A percentile compares a stretch with the other conserved stretches of the same genome.
Evolutionary conservation across 345 rosid genomes (phyloP).

Genomic region (Toxicodendron radicans): DNA sequence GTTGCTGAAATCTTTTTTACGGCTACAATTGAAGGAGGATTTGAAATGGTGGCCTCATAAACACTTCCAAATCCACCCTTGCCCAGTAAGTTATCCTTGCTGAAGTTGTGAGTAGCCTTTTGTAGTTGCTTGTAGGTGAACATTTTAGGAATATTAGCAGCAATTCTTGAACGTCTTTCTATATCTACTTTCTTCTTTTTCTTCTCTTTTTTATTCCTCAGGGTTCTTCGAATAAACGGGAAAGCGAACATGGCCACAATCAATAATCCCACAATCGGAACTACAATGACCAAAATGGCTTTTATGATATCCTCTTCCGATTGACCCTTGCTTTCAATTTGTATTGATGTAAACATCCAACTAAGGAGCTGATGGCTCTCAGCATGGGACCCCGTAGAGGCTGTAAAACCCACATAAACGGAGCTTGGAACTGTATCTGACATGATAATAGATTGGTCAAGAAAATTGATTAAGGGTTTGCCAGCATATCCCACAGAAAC

Average conservation of each 20-base stretch:
- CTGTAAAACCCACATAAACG: conserved; percentile 41
- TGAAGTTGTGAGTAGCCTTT: conserved; percentile 39
- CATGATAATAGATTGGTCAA: conserved; percentile 37
- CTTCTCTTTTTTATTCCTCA: conserved; percentile 14
- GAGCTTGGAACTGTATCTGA: conserved; percentile 22
- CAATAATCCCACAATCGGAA: conserved; percentile 21
- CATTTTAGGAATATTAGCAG: conserved; percentile 37
- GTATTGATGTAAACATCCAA: conserved; percentile 27
- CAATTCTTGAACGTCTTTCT: conserved; percentile 30
- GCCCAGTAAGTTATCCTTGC: conserved; percentile 42
- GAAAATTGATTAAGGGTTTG: conserved; percentile 22
- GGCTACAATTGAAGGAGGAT: conserved; percentile 33
- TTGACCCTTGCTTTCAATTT: neutral
- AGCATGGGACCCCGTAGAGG: conserved; percentile 28
- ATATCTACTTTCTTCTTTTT: conserved; percentile 18
- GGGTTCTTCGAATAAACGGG: neutral
- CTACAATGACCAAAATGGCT: conserved; percentile 13
- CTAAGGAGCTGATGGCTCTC: conserved; percentile 34
- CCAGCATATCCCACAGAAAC: conserved; percentile 37
- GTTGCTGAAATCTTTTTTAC: conserved; percentile 46
- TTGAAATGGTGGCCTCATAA: conserved; percentile 31
- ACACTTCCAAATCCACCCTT: conserved; percentile 47
- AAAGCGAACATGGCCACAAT: neutral
- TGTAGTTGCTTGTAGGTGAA: conserved; percentile 36
- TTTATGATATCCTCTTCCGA: conserved; percentile 8